Conservation (phyloP, 2,329 filamentous ascomycete genomes). For the Paracoccidioides brasiliensis region DNA sequence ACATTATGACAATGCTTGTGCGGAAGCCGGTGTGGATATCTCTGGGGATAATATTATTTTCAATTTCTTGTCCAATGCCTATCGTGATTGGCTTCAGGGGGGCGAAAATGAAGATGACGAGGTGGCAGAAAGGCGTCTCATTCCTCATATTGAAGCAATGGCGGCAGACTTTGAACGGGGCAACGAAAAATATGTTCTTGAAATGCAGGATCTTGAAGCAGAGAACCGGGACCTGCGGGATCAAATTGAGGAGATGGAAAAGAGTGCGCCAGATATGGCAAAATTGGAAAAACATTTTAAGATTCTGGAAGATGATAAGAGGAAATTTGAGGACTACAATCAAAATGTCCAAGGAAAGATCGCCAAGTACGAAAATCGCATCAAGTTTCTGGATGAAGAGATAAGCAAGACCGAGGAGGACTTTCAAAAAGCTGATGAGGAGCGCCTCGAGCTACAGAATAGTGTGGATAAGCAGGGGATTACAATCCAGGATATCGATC, state of each 20-base stretch:
- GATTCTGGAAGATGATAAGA: constrained; percentile 85
- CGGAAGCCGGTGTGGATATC: constrained; percentile 78
- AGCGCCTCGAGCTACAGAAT: constrained; percentile 65
- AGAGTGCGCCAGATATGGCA: constrained; percentile 68
- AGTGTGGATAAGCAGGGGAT: constrained; percentile 87
- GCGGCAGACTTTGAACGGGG: constrained; percentile 71
- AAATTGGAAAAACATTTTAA: constrained; percentile 81
- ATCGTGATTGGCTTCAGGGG: constrained; percentile 86
- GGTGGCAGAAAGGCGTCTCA: constrained; percentile 63
- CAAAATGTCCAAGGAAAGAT: constrained; percentile 68
- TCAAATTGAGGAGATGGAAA: constrained; percentile 82
- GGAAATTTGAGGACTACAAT: constrained; percentile 95
- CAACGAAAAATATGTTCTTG: constrained; percentile 72
- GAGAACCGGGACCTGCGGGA: constrained; percentile 69
- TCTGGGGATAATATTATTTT: constrained; percentile 87
- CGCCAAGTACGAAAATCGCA: constrained; percentile 74
- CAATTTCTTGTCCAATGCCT: constrained; percentile 77
- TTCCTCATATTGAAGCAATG: constrained; percentile 80
- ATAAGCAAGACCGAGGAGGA: constrained; percentile 66
- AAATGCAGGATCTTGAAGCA: constrained; percentile 72
- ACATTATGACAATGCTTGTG: constrained; percentile 79
- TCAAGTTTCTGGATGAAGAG: constrained; percentile 72
- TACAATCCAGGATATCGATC: constrained; percentile 95
- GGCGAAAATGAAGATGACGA: constrained; percentile 80
- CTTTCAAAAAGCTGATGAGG: constrained; percentile 66